Conservation (phyloP, 176 grass and related monocot genomes). For the Lolium rigidum region DNA sequence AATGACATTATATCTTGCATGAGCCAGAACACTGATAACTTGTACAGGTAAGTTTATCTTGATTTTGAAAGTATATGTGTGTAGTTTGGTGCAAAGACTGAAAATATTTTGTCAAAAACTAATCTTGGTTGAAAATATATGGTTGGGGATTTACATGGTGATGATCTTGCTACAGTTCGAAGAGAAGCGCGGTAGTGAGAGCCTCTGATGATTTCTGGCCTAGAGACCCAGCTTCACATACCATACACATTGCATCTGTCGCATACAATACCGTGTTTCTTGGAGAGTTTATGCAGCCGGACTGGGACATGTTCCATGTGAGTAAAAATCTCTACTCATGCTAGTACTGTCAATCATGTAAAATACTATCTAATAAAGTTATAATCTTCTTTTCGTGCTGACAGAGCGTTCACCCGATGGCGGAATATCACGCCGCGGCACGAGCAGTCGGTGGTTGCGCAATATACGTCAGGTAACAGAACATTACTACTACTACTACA, state of each 20-base stretch:
- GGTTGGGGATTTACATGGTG: neutral
- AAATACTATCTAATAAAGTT: conserved; percentile 1
- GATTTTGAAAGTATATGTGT: neutral
- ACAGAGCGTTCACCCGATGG: conserved; percentile 72
- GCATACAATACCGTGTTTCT: conserved; percentile 76
- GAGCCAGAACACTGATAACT: conserved; percentile 87
- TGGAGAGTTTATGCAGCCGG: conserved; percentile 85
- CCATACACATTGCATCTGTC: conserved; percentile 84
- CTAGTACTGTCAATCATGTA: neutral
- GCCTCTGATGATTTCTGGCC: conserved; percentile 81
- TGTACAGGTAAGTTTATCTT: conserved; percentile 62
- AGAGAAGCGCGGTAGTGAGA: conserved; percentile 64
- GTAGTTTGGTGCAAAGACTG: neutral
- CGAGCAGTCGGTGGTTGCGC: conserved; percentile 77
- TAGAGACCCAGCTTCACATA: conserved; percentile 74
- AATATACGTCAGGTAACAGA: conserved; percentile 77
- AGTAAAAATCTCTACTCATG: conserved; percentile 36
- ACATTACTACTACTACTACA: neutral
- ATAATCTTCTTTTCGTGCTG: neutral
- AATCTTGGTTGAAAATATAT: neutral
- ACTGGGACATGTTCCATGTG: conserved; percentile 98
- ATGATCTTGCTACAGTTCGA: conserved; percentile 55
- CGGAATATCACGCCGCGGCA: conserved; percentile 76
- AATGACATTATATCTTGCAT: conserved; percentile 92
- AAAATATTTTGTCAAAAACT: neutral